Percentiles rank a stretch among this genome's conserved stretches.
Conservation (phyloP, 1,284 basidiomycete genomes). For the Termitomyces sp. region DNA sequence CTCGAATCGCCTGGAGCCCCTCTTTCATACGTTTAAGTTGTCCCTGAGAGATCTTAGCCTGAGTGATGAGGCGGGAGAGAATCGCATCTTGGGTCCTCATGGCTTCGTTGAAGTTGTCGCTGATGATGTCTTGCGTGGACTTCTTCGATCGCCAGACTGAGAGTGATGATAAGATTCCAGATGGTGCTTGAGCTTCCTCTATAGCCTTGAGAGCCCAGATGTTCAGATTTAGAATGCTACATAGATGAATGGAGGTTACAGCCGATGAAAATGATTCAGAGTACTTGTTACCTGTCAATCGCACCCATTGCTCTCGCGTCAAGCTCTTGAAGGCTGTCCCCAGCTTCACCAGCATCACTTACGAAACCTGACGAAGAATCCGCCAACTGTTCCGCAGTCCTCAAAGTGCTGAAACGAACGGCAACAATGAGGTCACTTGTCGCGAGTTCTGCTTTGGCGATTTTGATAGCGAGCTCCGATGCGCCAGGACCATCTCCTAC, state of each 20-base stretch:
- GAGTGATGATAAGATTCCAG: slow-evolving; percentile 11
- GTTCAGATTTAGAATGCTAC: slow-evolving; percentile 10
- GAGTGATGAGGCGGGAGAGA: slow-evolving; percentile 31
- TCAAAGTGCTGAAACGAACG: slow-evolving; percentile 35
- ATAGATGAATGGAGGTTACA: not conserved
- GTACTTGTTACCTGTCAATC: slow-evolving; percentile 31
- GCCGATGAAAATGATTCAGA: not conserved
- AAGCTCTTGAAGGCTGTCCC: slow-evolving; percentile 32
- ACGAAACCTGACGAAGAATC: slow-evolving; percentile 30
- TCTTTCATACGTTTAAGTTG: slow-evolving; percentile 35
- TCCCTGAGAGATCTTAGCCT: slow-evolving; percentile 29
- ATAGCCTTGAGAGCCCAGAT: slow-evolving; percentile 11
- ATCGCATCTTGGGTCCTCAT: slow-evolving; percentile 31
- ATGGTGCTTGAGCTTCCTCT: slow-evolving; percentile 18
- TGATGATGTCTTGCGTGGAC: slow-evolving; percentile 11
- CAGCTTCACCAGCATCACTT: slow-evolving; percentile 30
- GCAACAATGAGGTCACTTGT: slow-evolving; percentile 36
- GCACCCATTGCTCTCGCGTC: slow-evolving; percentile 35
- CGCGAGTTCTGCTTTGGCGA: slow-evolving; percentile 43
- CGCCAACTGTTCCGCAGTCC: slow-evolving; percentile 31
- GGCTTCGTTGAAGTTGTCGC: slow-evolving; percentile 27
- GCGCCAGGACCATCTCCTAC: slow-evolving; percentile 32
- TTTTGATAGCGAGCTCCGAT: slow-evolving; percentile 34
- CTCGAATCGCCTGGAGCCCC: slow-evolving; percentile 31
- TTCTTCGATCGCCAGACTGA: slow-evolving; percentile 7